A percentile compares a stretch with the other conserved stretches of the same genome.
Conservation (phyloP, 768 basidiomycete species). For the Asterophora lycoperdoides region DNA sequence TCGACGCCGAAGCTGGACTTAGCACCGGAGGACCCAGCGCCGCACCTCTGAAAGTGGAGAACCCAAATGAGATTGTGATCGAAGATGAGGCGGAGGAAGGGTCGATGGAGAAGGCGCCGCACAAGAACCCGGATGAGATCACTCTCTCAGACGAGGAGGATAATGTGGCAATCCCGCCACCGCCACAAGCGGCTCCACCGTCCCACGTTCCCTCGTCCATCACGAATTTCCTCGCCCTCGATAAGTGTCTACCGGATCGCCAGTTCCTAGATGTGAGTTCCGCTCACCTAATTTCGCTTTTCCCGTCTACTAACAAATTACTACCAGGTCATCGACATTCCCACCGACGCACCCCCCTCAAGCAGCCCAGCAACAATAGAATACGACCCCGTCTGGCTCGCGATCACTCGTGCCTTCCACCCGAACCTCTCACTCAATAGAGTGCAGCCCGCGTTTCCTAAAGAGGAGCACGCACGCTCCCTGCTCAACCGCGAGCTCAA, state of each 20-base stretch:
- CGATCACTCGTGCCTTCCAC: slow-evolving; percentile 84
- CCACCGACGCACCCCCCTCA: slow-evolving; percentile 17
- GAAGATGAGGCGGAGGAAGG: slow-evolving; percentile 3
- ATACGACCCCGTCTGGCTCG: slow-evolving; percentile 92
- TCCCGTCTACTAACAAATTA: neutral
- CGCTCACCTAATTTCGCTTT: neutral
- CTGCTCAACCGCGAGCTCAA: slow-evolving; percentile 55
- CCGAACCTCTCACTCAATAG: slow-evolving; percentile 61
- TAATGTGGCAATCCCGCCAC: slow-evolving; percentile 31
- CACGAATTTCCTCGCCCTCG: slow-evolving; percentile 85
- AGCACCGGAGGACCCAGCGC: neutral
- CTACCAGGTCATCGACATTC: slow-evolving; percentile 68
- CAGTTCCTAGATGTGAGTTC: slow-evolving; percentile 73
- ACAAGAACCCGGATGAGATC: slow-evolving; percentile 36
- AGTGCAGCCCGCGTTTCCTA: slow-evolving; percentile 56
- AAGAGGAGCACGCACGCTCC: slow-evolving; percentile 43
- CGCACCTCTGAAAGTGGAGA: neutral
- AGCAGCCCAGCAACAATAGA: slow-evolving; percentile 32
- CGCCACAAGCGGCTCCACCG: slow-evolving; percentile 18
- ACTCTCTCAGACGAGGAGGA: slow-evolving; percentile 44
- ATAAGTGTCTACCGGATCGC: slow-evolving; percentile 78
- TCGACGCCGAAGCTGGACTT: neutral
- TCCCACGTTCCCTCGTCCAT: slow-evolving; percentile 22
- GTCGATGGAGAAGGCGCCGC: neutral
- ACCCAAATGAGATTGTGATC: slow-evolving; percentile 41